A percentile compares a stretch with the other conserved stretches of the same genome.
phyloP scores from a whole-genome alignment of 2,329 filamentous ascomycete species.

The Dichotomopilus funicola region DNA sequence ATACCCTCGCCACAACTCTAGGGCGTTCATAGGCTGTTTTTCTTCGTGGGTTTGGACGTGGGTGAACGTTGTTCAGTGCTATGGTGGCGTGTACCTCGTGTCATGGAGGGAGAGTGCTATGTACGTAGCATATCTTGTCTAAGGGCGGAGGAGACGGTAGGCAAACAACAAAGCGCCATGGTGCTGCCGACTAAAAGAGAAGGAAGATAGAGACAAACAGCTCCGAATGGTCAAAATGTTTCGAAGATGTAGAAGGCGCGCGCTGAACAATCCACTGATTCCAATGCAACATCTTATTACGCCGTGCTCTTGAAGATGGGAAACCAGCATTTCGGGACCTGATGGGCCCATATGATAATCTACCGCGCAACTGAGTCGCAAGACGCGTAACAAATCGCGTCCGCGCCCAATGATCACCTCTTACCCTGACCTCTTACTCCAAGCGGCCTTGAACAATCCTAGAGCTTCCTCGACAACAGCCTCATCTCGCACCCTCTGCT shows the following conservation, averaged over 20 bases:
- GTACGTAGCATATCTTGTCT: background rate
- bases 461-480: slow-evolving; percentile 57
- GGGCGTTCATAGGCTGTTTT: background rate
- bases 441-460: slow-evolving; percentile 63
- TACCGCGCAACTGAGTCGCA: background rate
- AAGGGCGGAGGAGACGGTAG: background rate
- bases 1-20: background rate
- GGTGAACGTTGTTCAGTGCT: slow-evolving; percentile 4
- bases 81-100: background rate
- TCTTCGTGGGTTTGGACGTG: slow-evolving; percentile 7
- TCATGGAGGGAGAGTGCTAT: background rate
- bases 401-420: background rate
- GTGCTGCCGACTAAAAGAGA: background rate
- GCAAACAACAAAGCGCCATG: slow-evolving; percentile 4
- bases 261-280: too few relatives aligned
- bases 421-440: slow-evolving; percentile 43
- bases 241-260: too few relatives aligned
- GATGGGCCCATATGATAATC: too few relatives aligned
- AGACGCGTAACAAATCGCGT: background rate
- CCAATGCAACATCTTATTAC: too few relatives aligned
- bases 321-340: too few relatives aligned
- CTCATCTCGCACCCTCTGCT: slow-evolving; percentile 70
- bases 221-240: too few relatives aligned
- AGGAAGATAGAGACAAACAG: background rate
- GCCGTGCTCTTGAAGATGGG: too few relatives aligned